Percentiles rank a stretch among this genome's conserved stretches.
These are phyloP conservation scores for Rhipidocladum racemiflorum DNA, from an alignment of 176 grass and related monocot genomes.

Conservation along the genomic window DNA sequence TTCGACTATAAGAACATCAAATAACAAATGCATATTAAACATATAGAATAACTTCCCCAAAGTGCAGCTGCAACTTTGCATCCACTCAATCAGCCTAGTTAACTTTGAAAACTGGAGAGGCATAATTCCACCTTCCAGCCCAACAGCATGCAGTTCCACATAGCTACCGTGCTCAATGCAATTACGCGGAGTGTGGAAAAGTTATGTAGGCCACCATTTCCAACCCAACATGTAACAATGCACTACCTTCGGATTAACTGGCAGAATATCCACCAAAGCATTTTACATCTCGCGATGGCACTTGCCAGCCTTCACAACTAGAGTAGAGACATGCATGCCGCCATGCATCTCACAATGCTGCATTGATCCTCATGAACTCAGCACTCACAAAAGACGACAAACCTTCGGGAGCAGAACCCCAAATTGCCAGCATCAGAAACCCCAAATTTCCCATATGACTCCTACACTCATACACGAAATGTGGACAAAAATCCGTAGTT, in stretches of 20 bases:
- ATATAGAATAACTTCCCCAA: neutral
- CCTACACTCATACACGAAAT: neutral
- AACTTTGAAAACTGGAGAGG: neutral
- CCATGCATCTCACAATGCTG: neutral
- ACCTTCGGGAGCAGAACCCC: neutral
- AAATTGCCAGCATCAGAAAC: constrained; percentile 3
- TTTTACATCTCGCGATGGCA: neutral
- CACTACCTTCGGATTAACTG: neutral
- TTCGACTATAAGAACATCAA: neutral
- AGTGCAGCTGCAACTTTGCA: neutral
- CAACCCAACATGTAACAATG: neutral
- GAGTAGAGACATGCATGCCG: neutral
- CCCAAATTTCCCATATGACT: neutral
- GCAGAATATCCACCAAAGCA: constrained; percentile 18
- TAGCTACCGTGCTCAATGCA: neutral
- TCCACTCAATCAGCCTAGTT: neutral
- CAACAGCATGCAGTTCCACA: neutral
- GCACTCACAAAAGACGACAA: neutral
- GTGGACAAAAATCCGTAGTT: neutral
- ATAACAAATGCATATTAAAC: neutral
- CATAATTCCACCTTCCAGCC: neutral
- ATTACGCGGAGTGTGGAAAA: neutral
- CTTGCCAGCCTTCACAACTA: neutral
- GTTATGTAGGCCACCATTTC: neutral
- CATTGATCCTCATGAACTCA: neutral